Evolutionary conservation across 441 rosid genomes (phyloP).

Genomic region (Syzygium syzygioides): DNA sequence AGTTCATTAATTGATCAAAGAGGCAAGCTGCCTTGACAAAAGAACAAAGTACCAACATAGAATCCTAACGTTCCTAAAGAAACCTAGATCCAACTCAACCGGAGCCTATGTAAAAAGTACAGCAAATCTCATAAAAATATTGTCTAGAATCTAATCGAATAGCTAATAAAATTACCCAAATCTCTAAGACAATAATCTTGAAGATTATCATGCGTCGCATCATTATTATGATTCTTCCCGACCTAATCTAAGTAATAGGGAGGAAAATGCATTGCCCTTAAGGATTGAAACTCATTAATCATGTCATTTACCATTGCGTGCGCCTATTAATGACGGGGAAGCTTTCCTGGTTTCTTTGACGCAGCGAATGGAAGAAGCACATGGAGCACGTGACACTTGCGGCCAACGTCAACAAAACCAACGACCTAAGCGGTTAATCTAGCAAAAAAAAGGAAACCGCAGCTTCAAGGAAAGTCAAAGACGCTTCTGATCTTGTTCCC

Average conservation of each 20-base stretch:
- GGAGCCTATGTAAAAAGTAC: neutral
- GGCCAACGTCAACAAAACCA: neutral
- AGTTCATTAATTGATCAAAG: neutral
- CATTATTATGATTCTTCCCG: neutral
- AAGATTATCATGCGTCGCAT: rapidly evolving
- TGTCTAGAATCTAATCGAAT: neutral
- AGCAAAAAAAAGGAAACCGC: neutral
- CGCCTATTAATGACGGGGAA: neutral
- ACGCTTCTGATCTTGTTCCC: neutral
- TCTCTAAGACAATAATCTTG: rapidly evolving
- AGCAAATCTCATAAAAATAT: neutral
- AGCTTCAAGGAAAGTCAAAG: neutral
- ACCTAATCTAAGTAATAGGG: neutral
- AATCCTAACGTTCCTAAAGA: neutral
- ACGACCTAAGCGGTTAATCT: neutral
- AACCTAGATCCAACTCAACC: neutral
- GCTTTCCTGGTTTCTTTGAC: neutral
- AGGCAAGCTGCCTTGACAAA: neutral
- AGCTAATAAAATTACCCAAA: neutral
- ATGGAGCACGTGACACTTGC: neutral
- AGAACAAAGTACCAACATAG: neutral
- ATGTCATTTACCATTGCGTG: neutral
- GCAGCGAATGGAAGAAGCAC: neutral
- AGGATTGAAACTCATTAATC: neutral
- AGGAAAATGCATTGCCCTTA: neutral